Evolutionary conservation across 257 asterid genomes (phyloP), one percentile per base, ranked within the genome.

Genomic region (Primulina eburnea): DNA sequence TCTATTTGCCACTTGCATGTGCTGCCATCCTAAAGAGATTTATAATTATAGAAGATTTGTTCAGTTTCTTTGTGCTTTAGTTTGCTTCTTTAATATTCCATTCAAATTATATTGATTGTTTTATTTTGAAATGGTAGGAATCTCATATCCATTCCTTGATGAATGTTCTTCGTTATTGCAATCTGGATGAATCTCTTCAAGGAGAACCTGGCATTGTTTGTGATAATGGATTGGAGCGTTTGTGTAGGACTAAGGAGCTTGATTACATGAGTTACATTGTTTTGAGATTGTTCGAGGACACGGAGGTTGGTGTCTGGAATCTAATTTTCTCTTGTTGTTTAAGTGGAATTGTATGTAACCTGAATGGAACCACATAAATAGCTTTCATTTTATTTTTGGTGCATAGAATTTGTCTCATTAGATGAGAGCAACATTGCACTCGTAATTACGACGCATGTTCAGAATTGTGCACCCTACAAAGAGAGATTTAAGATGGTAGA

Each of bases 161-260:
- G 96, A 94, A 94, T 70, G 99, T 94, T 70, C 95, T 94, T 80
- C 99, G 99, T 47, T 94, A 94, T 68, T 94, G 99, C 86, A 86
- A 94, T 75, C 78, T 94, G 85, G 97, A 94, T 67, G 99, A 94
- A 73, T 87, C 97, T 70, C 90, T 85, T 69, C 95, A 83, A 82
- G 97, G 85, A 68, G 99, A 94, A 78, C 84, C 81, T 21, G 80
- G 97, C 85, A 96, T 89, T 60, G 87, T 94, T 59, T 87, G 88
- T 40, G 92, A 94, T 73, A 82, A 71, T 77, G 96, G 93, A 35
- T 76, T 91, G 79, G 96, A 94, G 71, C 99, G 97, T 67, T 81
- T 94, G 75, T 81, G 64, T 33, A 84, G 65, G 81, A 89, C 97
- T 50, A 87, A 86, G 84, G 99, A 94, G 87, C 97, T 94, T 64